These are phyloP conservation scores for Talaromyces amestolkiae DNA, from an alignment of 2,329 filamentous ascomycete genomes.

Conservation along the genomic window DNA sequence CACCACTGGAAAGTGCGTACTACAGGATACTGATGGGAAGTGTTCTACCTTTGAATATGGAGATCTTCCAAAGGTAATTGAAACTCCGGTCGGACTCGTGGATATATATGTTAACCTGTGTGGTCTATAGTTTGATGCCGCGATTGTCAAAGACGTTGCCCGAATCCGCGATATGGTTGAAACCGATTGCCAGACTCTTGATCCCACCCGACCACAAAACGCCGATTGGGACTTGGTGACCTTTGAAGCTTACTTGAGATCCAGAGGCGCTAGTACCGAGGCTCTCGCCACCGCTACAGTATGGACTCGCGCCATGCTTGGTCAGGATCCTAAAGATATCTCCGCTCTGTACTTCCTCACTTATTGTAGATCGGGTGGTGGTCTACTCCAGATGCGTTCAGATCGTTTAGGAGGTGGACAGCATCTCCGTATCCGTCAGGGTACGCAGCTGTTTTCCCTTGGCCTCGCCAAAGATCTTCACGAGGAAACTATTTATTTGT, in stretches of 20 bases:
- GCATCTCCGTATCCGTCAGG: slow-evolving; percentile 50
- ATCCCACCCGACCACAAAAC: background rate
- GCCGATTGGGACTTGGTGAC: background rate
- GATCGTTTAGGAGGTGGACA: slow-evolving; percentile 55
- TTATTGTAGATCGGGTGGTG: slow-evolving; percentile 55
- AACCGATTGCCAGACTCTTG: background rate
- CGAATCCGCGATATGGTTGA: background rate
- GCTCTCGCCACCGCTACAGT: slow-evolving; percentile 24
- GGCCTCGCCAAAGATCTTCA: background rate
- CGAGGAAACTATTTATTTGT: slow-evolving; percentile 26
- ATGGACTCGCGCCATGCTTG: slow-evolving; percentile 53
- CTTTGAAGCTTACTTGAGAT: background rate
- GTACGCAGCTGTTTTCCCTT: slow-evolving; percentile 46
- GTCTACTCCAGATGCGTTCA: slow-evolving; percentile 53
- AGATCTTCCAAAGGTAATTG: slow-evolving; percentile 13
- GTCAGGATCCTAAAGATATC: slow-evolving; percentile 50
- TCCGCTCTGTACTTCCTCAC: slow-evolving; percentile 56
- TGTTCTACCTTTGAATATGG: slow-evolving; percentile 25
- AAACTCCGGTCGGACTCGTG: background rate
- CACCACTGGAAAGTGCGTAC: slow-evolving; percentile 30
- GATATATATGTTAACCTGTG: background rate
- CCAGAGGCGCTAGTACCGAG: background rate
- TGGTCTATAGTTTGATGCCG: background rate
- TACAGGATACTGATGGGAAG: slow-evolving; percentile 26
- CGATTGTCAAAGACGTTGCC: background rate